phyloP scores from a whole-genome alignment of 768 basidiomycete species.

The Phlegmacium glaucopus region DNA sequence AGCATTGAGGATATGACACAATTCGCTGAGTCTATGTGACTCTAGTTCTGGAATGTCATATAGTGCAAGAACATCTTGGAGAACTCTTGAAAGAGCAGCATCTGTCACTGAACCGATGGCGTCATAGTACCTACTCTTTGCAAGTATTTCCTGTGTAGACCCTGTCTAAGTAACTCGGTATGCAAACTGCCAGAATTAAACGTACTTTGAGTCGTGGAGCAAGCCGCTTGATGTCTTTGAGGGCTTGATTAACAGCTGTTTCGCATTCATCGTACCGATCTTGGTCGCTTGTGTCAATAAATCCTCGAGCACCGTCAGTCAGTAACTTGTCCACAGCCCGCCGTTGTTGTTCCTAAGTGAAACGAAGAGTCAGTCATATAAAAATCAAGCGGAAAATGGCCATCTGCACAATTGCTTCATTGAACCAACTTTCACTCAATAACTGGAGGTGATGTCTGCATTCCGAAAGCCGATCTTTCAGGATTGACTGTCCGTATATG shows the following conservation, averaged over 20 bases:
- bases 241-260: slow-evolving; percentile 54
- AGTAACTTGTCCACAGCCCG: slow-evolving; percentile 41
- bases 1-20: slow-evolving; percentile 74
- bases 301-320: slow-evolving; percentile 56
- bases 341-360: slow-evolving; percentile 46
- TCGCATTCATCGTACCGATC: slow-evolving; percentile 78
- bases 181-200: neutral
- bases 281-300: slow-evolving; percentile 66
- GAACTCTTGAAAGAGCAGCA: slow-evolving; percentile 59
- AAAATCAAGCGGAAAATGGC: neutral
- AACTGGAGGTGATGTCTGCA: slow-evolving; percentile 47
- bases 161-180: slow-evolving; percentile 1
- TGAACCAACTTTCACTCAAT: slow-evolving; percentile 67
- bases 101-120: slow-evolving; percentile 73
- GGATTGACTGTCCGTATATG: slow-evolving; percentile 20
- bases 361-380: slow-evolving; percentile 1
- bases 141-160: slow-evolving; percentile 52
- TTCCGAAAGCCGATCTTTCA: slow-evolving; percentile 50
- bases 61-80: slow-evolving; percentile 71
- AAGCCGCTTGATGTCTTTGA: slow-evolving; percentile 60
- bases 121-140: slow-evolving; percentile 68
- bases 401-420: slow-evolving; percentile 60
- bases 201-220: slow-evolving; percentile 74
- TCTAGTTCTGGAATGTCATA: slow-evolving; percentile 88
- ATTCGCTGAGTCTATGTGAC: slow-evolving; percentile 77